phyloP scores from a whole-genome alignment of 176 grass and related monocot genomes.

The Thalia dealbata region DNA sequence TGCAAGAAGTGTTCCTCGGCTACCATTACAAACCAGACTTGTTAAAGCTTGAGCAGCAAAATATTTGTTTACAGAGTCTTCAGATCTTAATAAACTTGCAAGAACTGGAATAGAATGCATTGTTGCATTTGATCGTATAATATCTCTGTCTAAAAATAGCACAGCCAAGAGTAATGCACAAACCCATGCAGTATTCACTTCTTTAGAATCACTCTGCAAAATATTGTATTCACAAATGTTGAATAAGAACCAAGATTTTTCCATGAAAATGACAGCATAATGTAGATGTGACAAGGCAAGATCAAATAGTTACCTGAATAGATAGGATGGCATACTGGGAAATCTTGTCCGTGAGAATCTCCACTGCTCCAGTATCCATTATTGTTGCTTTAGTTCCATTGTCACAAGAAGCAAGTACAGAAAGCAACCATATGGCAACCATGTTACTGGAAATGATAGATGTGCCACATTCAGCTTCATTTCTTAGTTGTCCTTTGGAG shows the following conservation, averaged over 20 bases:
- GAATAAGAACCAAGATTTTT: neutral
- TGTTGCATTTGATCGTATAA: slow-evolving; percentile 64
- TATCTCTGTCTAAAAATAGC: slow-evolving; percentile 90
- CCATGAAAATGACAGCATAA: neutral
- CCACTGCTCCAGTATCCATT: slow-evolving; percentile 66
- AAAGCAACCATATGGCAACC: slow-evolving; percentile 88
- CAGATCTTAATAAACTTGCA: slow-evolving; percentile 88
- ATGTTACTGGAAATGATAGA: slow-evolving; percentile 87
- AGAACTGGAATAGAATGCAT: slow-evolving; percentile 85
- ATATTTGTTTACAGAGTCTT: slow-evolving; percentile 87
- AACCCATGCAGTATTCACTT: slow-evolving; percentile 87
- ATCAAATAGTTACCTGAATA: slow-evolving; percentile 37
- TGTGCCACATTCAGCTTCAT: slow-evolving; percentile 52
- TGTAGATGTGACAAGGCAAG: neutral
- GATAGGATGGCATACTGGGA: slow-evolving; percentile 85
- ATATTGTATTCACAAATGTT: slow-evolving; percentile 9
- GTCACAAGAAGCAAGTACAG: slow-evolving; percentile 74
- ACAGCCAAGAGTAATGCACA: slow-evolving; percentile 84
- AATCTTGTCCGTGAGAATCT: slow-evolving; percentile 83
- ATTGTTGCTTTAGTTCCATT: slow-evolving; percentile 60
- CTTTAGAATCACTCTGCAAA: slow-evolving; percentile 70
- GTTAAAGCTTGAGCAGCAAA: slow-evolving; percentile 95
- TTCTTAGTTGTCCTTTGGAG: slow-evolving; percentile 49
- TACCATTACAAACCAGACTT: slow-evolving; percentile 88
- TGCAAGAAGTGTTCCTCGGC: slow-evolving; percentile 88